Evolutionary conservation across 352 stramenopile genomes (phyloP), one percentile per base, ranked within the genome.

Genomic region (Pseudoperonospora humuli): DNA sequence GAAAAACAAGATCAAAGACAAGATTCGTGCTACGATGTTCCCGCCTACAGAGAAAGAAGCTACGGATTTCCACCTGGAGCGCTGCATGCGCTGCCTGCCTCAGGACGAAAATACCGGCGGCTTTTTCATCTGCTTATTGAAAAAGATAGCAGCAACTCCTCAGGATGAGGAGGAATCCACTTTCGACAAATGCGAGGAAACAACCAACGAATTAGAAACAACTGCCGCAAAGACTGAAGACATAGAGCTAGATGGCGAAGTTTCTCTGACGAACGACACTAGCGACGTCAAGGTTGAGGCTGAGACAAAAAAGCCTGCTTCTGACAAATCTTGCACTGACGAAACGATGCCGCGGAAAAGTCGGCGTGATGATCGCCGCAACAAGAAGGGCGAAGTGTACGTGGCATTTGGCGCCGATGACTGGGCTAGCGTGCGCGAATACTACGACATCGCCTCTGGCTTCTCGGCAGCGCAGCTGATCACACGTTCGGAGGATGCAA

Each of bases 51-150:
- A 64, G 2, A 73, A 93, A 7, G 86, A 97, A 47, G 66, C 70
- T 3, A 58, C 45, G 13, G 44, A 48, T 19, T 73, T 96, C 23
- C 64, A 96, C 48, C 57, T 99, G 8, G 79, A 98, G 41, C 69
- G 86, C 7, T 99, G 97, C 63, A 89, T 97, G 75, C 88, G 97
- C 8, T 95, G 98, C 31, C 70, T 99, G 28, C 97, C 97, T 13
- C 96, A 99, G 24, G 54, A 69, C 13, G 55, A 90, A 65, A 87
- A 99, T 66, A 98, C 95, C 6, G 96, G 96, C 31, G 97, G 96
- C 0, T 99, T 99, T 63, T 99, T 99, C 67, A 93, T 99, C 28
- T 96, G 88, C 29, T 64, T 99, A 23, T 71, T 99, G 3, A 77
- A 95, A 54, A 98, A 98, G 71, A 74, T 84, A 19, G 64, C 62